These are phyloP conservation scores for Syzygium aromaticum DNA, from an alignment of 345 rosid genomes.

Conservation along the genomic window DNA sequence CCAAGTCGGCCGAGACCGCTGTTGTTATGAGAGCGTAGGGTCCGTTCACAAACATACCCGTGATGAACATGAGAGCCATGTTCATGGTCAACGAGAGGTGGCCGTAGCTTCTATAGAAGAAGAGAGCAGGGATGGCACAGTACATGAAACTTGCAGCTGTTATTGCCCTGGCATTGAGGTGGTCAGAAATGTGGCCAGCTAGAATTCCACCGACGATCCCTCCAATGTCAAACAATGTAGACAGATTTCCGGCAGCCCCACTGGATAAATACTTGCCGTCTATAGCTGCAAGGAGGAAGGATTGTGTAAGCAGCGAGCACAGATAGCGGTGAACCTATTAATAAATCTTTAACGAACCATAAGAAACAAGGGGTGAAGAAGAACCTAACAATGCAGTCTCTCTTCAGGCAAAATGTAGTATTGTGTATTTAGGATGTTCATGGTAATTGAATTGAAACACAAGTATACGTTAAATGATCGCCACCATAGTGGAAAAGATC, in stretches of 20 bases:
- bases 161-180: slow-evolving; percentile 74
- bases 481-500: neutral
- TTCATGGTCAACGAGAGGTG: slow-evolving; percentile 56
- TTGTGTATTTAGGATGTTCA: neutral
- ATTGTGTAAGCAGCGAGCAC: neutral
- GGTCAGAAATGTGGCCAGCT: slow-evolving; percentile 90
- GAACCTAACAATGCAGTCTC: neutral
- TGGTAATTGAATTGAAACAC: neutral
- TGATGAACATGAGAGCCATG: slow-evolving; percentile 58
- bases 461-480: neutral
- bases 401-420: neutral
- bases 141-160: slow-evolving; percentile 95
- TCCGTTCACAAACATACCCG: slow-evolving; percentile 89
- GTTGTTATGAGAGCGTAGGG: slow-evolving; percentile 95
- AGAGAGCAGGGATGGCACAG: slow-evolving; percentile 83
- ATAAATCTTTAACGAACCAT: neutral
- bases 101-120: slow-evolving; percentile 75
- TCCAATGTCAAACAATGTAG: slow-evolving; percentile 89
- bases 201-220: slow-evolving; percentile 92
- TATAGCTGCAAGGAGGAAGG: slow-evolving; percentile 44
- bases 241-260: slow-evolving; percentile 70
- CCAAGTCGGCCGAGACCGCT: slow-evolving; percentile 91
- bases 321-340: neutral
- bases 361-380: neutral
- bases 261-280: slow-evolving; percentile 75